Percentiles rank a stretch among this genome's conserved stretches.
These are phyloP conservation scores for Nothomitra cinnamomea DNA, from an alignment of 2,329 filamentous ascomycete genomes.

Conservation along the genomic window DNA sequence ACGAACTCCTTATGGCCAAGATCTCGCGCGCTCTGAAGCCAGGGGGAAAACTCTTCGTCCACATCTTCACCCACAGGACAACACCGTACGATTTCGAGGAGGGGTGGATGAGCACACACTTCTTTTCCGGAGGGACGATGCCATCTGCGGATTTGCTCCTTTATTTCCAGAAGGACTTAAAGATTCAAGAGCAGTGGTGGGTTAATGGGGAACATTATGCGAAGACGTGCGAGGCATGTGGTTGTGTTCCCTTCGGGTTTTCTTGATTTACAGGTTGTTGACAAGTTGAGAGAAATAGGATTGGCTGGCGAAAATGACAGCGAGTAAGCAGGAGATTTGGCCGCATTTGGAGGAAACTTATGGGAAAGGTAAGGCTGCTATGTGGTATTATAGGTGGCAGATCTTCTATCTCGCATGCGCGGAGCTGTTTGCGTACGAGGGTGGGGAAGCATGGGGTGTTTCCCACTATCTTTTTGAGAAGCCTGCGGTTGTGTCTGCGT, in stretches of 20 bases:
- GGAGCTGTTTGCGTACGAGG: slow-evolving; percentile 48
- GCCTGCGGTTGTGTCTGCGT: slow-evolving; percentile 12
- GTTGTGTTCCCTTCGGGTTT: not conserved
- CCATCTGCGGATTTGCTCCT: slow-evolving; percentile 47
- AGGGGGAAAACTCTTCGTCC: slow-evolving; percentile 50
- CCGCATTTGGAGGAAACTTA: slow-evolving; percentile 48
- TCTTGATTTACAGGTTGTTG: not conserved
- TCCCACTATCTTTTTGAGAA: slow-evolving; percentile 52
- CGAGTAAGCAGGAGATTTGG: slow-evolving; percentile 43
- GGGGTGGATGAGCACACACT: slow-evolving; percentile 59
- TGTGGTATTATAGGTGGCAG: slow-evolving; percentile 55
- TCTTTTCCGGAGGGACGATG: slow-evolving; percentile 61
- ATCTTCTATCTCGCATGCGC: slow-evolving; percentile 57
- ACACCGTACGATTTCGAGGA: slow-evolving; percentile 55
- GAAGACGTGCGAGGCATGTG: slow-evolving; percentile 46
- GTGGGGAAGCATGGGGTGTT: slow-evolving; percentile 51
- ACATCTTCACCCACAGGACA: slow-evolving; percentile 46
- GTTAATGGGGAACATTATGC: slow-evolving; percentile 51
- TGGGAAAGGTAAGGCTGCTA: slow-evolving; percentile 38
- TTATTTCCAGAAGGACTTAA: slow-evolving; percentile 48
- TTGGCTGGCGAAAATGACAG: slow-evolving; percentile 44
- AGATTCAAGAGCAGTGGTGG: slow-evolving; percentile 50
- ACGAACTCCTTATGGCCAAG: slow-evolving; percentile 49
- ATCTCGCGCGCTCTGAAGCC: slow-evolving; percentile 40
- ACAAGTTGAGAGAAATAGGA: slow-evolving; percentile 23